Evolutionary conservation across 1,139 yeast species (phyloP).

Genomic region (Pichia terricola): DNA sequence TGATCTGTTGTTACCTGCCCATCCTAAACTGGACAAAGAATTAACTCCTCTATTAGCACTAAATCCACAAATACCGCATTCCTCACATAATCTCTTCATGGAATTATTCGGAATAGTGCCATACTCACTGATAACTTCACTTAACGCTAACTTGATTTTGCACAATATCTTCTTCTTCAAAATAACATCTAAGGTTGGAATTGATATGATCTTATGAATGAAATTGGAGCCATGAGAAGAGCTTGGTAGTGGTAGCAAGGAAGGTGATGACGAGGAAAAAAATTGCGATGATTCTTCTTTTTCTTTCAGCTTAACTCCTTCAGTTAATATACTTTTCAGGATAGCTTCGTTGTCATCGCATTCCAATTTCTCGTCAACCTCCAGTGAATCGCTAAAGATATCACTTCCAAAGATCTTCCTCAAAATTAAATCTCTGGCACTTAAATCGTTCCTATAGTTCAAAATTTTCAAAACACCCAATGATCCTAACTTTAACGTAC

Average conservation of each 20-base stretch:
- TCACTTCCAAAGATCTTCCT: constrained; percentile 58
- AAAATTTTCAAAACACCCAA: constrained; percentile 73
- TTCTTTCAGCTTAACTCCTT: constrained; percentile 1
- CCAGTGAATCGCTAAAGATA: no score
- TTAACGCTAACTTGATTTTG: constrained; percentile 34
- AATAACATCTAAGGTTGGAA: constrained; percentile 43
- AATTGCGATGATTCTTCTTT: neutral
- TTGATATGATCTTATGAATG: constrained; percentile 65
- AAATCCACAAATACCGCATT: constrained; percentile 54
- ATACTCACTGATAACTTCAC: constrained; percentile 42
- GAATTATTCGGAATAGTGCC: constrained; percentile 55
- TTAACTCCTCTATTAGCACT: constrained; percentile 18
- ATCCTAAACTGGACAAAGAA: constrained; percentile 7
- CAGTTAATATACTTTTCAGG: constrained; percentile 35
- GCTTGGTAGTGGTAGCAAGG: neutral
- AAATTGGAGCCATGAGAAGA: constrained; percentile 72
- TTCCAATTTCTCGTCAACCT: no score
- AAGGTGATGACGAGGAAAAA: neutral
- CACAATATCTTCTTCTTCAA: constrained; percentile 49
- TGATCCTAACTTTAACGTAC: constrained; percentile 82
- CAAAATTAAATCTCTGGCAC: constrained; percentile 54
- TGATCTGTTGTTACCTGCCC: constrained; percentile 8
- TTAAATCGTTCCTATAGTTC: constrained; percentile 56
- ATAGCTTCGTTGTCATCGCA: constrained; percentile 8
- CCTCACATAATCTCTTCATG: constrained; percentile 83